Conservation (phyloP, 1,284 basidiomycete genomes). For the Irpex sp. region DNA sequence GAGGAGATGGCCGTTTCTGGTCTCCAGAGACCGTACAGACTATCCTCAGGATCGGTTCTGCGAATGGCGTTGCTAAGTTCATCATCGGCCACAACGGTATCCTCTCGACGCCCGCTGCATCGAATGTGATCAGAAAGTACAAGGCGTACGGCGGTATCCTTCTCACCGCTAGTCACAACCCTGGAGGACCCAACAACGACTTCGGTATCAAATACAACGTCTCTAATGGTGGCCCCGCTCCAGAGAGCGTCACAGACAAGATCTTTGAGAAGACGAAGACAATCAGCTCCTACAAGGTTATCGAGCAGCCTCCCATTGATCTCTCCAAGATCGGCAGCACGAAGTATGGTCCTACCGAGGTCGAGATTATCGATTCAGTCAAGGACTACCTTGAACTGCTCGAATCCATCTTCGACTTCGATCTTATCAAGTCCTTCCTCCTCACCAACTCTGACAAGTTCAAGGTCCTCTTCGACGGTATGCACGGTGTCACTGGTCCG, state of each 20-base stretch:
- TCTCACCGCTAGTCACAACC: constrained; percentile 97
- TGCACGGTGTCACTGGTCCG: constrained; percentile 96
- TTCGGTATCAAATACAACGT: constrained; percentile 99
- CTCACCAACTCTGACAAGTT: constrained; percentile 66
- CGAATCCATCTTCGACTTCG: constrained; percentile 92
- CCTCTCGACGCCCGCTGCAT: constrained; percentile 95
- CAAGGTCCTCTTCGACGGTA: constrained; percentile 92
- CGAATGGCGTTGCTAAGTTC: constrained; percentile 86
- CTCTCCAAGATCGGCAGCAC: constrained; percentile 81
- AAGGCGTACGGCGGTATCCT: constrained; percentile 97
- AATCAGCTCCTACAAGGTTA: constrained; percentile 83
- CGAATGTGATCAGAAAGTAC: constrained; percentile 93
- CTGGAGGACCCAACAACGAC: constrained; percentile 95
- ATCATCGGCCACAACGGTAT: constrained; percentile 90
- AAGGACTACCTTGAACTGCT: constrained; percentile 86
- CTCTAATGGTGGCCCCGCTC: constrained; percentile 94
- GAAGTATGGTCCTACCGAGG: constrained; percentile 79
- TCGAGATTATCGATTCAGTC: constrained; percentile 95
- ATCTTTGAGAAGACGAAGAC: constrained; percentile 92
- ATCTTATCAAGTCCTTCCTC: constrained; percentile 89
- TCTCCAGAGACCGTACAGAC: constrained; percentile 87
- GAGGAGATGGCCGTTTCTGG: constrained; percentile 96
- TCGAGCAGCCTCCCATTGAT: constrained; percentile 68
- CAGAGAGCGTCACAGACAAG: constrained; percentile 91
- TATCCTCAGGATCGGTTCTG: constrained; percentile 90